Evolutionary conservation across 306 rosid species (phyloP).

Genomic region (Vicia sativa): DNA sequence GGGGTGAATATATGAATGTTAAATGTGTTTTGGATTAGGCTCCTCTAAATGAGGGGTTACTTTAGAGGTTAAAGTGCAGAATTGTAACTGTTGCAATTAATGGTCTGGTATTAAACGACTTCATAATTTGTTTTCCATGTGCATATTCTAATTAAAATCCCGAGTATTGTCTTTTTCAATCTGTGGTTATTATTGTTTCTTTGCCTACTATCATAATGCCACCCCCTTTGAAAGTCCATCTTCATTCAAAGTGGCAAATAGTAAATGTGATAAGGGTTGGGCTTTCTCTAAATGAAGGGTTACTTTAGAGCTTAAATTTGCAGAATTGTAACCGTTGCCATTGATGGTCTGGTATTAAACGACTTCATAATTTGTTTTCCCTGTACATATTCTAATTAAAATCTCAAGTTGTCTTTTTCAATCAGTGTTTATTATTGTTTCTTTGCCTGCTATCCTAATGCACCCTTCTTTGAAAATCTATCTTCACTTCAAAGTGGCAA

Average conservation of each 20-base stretch:
- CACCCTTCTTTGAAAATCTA: not conserved
- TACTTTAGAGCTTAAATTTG: not conserved
- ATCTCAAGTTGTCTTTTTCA: constrained; percentile 2
- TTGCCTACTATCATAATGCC: constrained; percentile 4
- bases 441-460: constrained; percentile 4
- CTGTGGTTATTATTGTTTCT: constrained; percentile 16
- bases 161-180: constrained; percentile 5
- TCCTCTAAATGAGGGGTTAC: not conserved
- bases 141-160: not conserved
- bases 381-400: not conserved
- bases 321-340: constrained; percentile 1
- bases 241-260: not conserved
- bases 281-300: not conserved
- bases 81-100: constrained; percentile 2
- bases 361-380: not conserved
- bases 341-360: not conserved
- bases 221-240: not conserved
- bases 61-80: constrained; percentile 8
- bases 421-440: constrained; percentile 10
- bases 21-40: not conserved
- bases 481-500: not conserved
- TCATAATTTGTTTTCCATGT: not conserved
- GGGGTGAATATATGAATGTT: not conserved
- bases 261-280: not conserved
- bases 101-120: not conserved